Percentiles rank a stretch among this genome's conserved stretches.
phyloP scores from a whole-genome alignment of 306 rosid species.

The Vigna trinervia region DNA sequence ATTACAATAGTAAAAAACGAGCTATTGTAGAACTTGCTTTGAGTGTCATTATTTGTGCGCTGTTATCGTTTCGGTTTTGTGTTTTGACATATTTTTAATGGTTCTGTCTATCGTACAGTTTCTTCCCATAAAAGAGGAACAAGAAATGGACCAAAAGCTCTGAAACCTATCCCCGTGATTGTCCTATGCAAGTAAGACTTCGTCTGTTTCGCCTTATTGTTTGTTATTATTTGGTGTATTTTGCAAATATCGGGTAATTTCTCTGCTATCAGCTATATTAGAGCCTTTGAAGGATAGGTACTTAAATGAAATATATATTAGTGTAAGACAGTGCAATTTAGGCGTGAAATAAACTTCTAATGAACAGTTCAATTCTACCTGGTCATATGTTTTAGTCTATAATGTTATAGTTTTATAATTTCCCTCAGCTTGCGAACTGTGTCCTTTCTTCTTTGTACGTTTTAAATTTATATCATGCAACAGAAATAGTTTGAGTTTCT shows the following conservation, averaged over 20 bases:
- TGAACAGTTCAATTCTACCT: background rate
- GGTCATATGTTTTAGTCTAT: background rate
- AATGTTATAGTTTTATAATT: background rate
- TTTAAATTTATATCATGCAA: background rate
- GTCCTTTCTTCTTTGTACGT: background rate
- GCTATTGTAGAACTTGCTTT: background rate
- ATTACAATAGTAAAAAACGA: too few relatives aligned
- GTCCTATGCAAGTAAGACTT: conserved; percentile 73
- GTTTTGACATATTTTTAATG: background rate
- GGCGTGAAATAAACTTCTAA: background rate
- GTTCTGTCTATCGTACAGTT: conserved; percentile 43
- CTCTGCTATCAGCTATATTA: background rate
- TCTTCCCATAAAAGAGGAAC: conserved; percentile 68
- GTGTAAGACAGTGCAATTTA: background rate
- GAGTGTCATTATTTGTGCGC: conserved; percentile 17
- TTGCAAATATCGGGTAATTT: conserved; percentile 14
- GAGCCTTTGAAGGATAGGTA: background rate
- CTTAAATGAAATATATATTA: background rate
- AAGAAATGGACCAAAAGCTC: conserved; percentile 86
- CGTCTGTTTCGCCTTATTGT: conserved; percentile 16
- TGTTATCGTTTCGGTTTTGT: background rate
- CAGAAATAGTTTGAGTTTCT: background rate
- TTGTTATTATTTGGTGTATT: conserved; percentile 9
- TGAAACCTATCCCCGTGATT: conserved; percentile 78
- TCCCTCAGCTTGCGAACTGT: background rate